These are phyloP conservation scores for Boletus speciosus DNA, from an alignment of 768 basidiomycete species.

Conservation along the genomic window DNA sequence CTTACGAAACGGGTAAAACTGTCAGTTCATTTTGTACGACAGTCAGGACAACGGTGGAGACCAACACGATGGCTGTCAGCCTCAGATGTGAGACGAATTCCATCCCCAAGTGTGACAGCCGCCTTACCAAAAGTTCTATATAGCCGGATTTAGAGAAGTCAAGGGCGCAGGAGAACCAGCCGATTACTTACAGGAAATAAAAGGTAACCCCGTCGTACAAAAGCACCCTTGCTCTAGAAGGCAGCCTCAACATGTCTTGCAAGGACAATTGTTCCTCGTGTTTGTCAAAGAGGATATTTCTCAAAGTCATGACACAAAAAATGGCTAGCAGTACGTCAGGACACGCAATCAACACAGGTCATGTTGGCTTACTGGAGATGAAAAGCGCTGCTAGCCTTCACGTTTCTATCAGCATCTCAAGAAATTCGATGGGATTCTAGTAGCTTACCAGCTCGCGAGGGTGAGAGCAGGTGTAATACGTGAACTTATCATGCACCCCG, in stretches of 20 bases:
- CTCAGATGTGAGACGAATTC: not conserved
- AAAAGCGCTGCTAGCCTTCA: conserved; percentile 18
- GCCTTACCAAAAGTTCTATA: conserved; percentile 18
- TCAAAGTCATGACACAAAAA: conserved; percentile 19
- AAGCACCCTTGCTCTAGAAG: conserved; percentile 3
- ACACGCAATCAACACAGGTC: not conserved
- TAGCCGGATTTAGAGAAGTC: not conserved
- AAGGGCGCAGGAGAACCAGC: not conserved
- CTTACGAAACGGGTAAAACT: conserved; percentile 14
- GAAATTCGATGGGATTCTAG: not conserved
- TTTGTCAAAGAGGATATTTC: not conserved
- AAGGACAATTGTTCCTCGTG: not conserved
- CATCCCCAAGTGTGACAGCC: not conserved
- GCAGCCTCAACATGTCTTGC: not conserved
- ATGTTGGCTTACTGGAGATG: conserved; percentile 14
- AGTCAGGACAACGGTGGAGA: conserved; percentile 14
- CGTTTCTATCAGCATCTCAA: not conserved
- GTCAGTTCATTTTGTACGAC: conserved; percentile 14
- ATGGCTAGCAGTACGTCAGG: conserved; percentile 10
- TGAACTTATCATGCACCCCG: conserved; percentile 13
- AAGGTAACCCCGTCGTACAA: conserved; percentile 12
- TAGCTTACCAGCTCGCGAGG: conserved; percentile 21
- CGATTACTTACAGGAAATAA: conserved; percentile 14
- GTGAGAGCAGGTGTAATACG: conserved; percentile 13
- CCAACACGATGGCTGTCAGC: conserved; percentile 11